Base-by-base conservation (phyloP, 768 basidiomycete genomes). In the Crassisporium funariophilum region DNA sequence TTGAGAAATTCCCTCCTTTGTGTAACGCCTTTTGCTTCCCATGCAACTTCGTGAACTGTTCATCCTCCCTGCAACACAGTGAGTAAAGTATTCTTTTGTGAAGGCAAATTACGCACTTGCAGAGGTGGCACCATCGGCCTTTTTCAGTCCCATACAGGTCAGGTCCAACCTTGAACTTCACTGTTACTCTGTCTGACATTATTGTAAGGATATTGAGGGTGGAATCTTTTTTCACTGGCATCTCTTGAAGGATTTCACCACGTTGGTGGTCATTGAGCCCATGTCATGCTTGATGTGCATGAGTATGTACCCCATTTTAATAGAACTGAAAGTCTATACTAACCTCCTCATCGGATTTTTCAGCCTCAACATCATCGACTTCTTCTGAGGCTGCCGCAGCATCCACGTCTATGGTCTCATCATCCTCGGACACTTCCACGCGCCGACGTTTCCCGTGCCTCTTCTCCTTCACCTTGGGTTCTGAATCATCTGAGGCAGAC, bases 1-100 rank as follows among this genome's bases (percentile, higher is more conserved):
- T 31, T 11, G 29, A 31, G 22, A 37, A 44, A 41, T 55, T 55
- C 24, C 52, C 44, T n/a, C 52, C 52, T n/a, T 33, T 45, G 21
- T 41, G 42, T 11, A 54, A 54, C 5, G 46, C 46, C 40, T 47
- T 47, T 20, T 37, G 20, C 47, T 27, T 41, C 17, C 40, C 40
- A 22, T 48, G n/a, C 21, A 23, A 33, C 25, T 48, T 48, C 15
- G 39, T 31, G 39, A 41, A 47, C 8, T 27, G 11, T 21, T 41
- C 25, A 23, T 47, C 38, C 9, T 40, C 20, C 27, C 46, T 47
- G 38, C 13, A 24, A 40, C 35, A 21, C 22, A 4, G 39, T 47
- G 41, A 47, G 43, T 24, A 33, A 33, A 11, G 29, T 41, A 27
- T 47, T 41, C 17, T 31, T 23, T 33, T 41, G 23, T 41, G 16